phyloP scores from a whole-genome alignment of 345 rosid species.

The Gossypium thurberi region DNA sequence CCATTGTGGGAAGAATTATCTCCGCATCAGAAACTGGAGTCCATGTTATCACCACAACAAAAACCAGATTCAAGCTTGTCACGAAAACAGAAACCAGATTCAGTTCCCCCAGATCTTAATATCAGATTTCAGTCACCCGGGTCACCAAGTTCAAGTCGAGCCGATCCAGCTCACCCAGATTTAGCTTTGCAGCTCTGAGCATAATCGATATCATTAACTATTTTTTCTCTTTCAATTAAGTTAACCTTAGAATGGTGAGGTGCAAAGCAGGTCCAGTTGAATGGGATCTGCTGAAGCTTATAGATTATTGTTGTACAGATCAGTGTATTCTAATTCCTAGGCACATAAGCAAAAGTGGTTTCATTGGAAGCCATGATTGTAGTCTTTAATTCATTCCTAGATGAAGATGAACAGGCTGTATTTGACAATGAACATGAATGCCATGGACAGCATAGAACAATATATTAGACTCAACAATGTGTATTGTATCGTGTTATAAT shows the following conservation, averaged over 20 bases:
- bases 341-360: constrained; percentile 7
- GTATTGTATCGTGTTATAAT: neutral
- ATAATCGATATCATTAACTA: constrained; percentile 1
- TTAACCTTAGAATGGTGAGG: constrained; percentile 30
- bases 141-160: constrained; percentile 32
- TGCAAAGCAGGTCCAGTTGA: constrained; percentile 14
- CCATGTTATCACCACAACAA: constrained; percentile 2
- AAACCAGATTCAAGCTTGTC: constrained; percentile 16
- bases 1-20: constrained; percentile 18
- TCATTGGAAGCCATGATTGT: constrained; percentile 19
- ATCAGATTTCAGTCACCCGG: constrained; percentile 37
- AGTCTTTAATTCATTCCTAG: constrained; percentile 8
- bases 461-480: neutral
- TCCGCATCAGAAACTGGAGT: constrained; percentile 19
- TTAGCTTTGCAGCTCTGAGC: constrained; percentile 55
- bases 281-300: constrained; percentile 17
- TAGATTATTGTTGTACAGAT: constrained; percentile 36
- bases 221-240: constrained; percentile 10
- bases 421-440: neutral
- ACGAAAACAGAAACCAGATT: constrained; percentile 22
- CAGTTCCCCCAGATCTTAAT: constrained; percentile 42
- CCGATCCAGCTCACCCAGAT: constrained; percentile 43
- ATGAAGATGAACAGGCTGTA: constrained; percentile 4
- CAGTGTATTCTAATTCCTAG: constrained; percentile 25
- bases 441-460: neutral